Evolutionary conservation across 2,329 filamentous ascomycete species (phyloP).

Genomic region (Aspergillus sp.): DNA sequence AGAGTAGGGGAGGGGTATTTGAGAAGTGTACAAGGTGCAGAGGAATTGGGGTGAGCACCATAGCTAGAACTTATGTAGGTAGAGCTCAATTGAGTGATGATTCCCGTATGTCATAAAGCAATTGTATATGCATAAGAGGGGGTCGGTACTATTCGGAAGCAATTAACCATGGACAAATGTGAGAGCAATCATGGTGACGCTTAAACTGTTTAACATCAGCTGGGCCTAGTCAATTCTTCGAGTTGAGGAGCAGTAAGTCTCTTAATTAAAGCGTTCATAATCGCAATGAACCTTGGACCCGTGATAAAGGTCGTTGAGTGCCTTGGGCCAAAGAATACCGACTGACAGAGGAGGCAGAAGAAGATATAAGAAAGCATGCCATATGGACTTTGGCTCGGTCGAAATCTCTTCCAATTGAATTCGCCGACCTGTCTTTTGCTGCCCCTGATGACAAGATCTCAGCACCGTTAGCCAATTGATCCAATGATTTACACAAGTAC

Average conservation of each 20-base stretch:
- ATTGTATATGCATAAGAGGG: background rate
- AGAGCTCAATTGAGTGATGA: constrained; percentile 1
- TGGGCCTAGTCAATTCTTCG: background rate
- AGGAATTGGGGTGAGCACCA: background rate
- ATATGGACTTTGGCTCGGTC: too few species aligned
- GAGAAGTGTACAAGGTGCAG: background rate
- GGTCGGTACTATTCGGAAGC: background rate
- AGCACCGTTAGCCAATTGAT: too few species aligned
- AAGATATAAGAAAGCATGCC: too few species aligned
- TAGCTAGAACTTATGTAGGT: constrained; percentile 1
- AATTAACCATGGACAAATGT: background rate
- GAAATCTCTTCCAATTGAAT: too few species aligned
- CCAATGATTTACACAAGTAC: too few species aligned
- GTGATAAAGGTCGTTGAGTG: background rate
- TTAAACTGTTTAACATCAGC: background rate
- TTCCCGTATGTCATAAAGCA: constrained; percentile 3
- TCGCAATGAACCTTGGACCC: background rate
- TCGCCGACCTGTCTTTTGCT: too few species aligned
- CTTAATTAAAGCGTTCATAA: too few species aligned
- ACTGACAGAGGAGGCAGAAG: too few species aligned
- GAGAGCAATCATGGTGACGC: background rate
- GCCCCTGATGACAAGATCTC: too few species aligned
- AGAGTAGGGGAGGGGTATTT: background rate
- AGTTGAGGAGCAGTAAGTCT: background rate
- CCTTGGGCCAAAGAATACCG: too few species aligned